Conservation (phyloP, 495 filamentous ascomycete species). For the Staphylotrichum longicolle region DNA sequence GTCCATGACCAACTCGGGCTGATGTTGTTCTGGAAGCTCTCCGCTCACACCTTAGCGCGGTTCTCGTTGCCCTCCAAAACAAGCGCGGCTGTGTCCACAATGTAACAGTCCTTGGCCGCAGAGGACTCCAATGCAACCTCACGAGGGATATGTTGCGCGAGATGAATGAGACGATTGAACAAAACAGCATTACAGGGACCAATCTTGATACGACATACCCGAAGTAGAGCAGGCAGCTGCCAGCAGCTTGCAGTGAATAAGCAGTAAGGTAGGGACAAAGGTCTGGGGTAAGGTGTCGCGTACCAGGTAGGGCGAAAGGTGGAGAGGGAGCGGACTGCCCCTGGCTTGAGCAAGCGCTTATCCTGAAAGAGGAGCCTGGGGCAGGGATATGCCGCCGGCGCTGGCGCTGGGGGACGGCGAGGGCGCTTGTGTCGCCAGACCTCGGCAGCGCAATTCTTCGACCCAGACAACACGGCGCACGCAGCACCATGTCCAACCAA, state of each 20-base stretch:
- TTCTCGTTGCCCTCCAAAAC: constrained; percentile 1
- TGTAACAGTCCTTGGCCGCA: not conserved
- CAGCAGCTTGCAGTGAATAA: too few relatives aligned
- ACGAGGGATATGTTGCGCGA: too few relatives aligned
- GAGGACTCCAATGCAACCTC: too few relatives aligned
- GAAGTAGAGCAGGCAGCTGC: too few relatives aligned
- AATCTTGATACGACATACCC: too few relatives aligned
- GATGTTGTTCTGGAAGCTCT: constrained; percentile 31
- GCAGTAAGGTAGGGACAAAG: too few relatives aligned
- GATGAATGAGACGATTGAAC: too few relatives aligned
- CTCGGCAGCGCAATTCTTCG: constrained; percentile 20
- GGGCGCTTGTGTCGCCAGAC: not conserved
- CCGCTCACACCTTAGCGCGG: constrained; percentile 10
- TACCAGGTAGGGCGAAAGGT: not conserved
- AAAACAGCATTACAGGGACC: too few relatives aligned
- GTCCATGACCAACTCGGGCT: constrained; percentile 13
- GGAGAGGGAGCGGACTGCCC: not conserved
- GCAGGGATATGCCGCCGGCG: not conserved
- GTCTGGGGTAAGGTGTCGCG: too few relatives aligned
- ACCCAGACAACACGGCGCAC: constrained; percentile 18
- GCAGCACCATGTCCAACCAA: constrained; percentile 3
- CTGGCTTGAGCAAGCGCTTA: constrained; percentile 15
- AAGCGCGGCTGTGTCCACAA: constrained; percentile 1
- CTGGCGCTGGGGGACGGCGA: too few relatives aligned
- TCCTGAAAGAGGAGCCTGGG: constrained; percentile 18